Percentiles rank a stretch among this genome's conserved stretches.
These are phyloP conservation scores for Mycena latifolia DNA, from an alignment of 768 basidiomycete genomes.

Conservation along the genomic window DNA sequence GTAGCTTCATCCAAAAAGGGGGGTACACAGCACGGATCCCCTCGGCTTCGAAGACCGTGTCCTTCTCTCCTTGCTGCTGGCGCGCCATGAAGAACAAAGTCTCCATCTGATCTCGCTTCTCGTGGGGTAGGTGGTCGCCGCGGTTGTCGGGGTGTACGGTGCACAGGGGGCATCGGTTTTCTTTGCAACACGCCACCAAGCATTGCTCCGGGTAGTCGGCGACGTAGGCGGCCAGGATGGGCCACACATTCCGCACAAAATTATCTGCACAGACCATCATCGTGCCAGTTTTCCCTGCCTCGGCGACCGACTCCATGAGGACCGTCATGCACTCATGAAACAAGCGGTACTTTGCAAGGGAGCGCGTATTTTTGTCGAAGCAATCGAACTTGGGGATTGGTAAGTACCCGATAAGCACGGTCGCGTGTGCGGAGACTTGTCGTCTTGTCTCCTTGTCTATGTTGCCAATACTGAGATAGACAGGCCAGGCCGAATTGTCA, in stretches of 20 bases:
- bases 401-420: constrained; percentile 48
- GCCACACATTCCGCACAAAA: constrained; percentile 18
- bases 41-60: constrained; percentile 34
- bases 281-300: constrained; percentile 3
- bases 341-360: constrained; percentile 38
- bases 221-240: constrained; percentile 31
- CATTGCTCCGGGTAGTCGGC: constrained; percentile 20
- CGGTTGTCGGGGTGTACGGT: constrained; percentile 33
- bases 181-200: constrained; percentile 23
- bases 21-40: constrained; percentile 31
- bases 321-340: constrained; percentile 48
- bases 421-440: constrained; percentile 41
- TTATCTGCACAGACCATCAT: constrained; percentile 34
- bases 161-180: constrained; percentile 18
- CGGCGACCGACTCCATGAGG: constrained; percentile 41
- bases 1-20: constrained; percentile 56
- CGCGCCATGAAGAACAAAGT: constrained; percentile 37
- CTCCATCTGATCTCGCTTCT: background rate
- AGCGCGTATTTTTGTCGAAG: constrained; percentile 30
- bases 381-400: constrained; percentile 47
- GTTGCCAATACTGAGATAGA: constrained; percentile 50
- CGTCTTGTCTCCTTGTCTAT: constrained; percentile 41
- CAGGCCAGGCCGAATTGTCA: constrained; percentile 49
- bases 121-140: background rate
- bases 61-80: constrained; percentile 8